These are phyloP conservation scores for Boletus barrowsii DNA, from an alignment of 768 basidiomycete species.

Conservation along the genomic window DNA sequence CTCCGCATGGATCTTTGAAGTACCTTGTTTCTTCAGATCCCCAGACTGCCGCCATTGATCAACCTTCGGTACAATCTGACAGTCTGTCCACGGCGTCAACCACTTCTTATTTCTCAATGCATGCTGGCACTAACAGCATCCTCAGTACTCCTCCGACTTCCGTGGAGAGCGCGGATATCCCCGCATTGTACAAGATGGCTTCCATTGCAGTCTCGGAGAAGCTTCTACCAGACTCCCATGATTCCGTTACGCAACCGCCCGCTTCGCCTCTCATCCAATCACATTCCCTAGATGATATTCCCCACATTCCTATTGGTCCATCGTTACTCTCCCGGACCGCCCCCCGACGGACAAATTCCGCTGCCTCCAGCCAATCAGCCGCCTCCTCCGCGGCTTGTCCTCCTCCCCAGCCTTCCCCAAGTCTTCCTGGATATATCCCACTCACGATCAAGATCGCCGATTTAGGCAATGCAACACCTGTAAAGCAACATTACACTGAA, in stretches of 20 bases:
- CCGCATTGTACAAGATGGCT: constrained; percentile 36
- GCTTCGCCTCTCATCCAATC: constrained; percentile 28
- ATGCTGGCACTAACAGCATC: constrained; percentile 27
- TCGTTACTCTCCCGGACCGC: constrained; percentile 69
- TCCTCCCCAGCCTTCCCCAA: constrained; percentile 24
- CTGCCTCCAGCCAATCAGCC: constrained; percentile 19
- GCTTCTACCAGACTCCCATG: not conserved
- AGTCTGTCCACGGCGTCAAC: constrained; percentile 32
- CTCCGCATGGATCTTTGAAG: constrained; percentile 9
- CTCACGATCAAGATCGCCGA: constrained; percentile 93
- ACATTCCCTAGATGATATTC: constrained; percentile 13
- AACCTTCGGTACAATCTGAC: constrained; percentile 30
- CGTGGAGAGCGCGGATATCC: constrained; percentile 33
- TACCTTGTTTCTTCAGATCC: constrained; percentile 3
- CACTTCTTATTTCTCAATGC: constrained; percentile 49
- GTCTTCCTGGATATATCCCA: constrained; percentile 32
- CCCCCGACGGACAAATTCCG: constrained; percentile 30
- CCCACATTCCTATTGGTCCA: constrained; percentile 35
- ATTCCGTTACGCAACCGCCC: constrained; percentile 1
- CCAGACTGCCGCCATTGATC: constrained; percentile 1
- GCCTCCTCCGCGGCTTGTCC: constrained; percentile 20
- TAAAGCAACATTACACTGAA: constrained; percentile 87
- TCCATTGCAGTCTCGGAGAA: constrained; percentile 18
- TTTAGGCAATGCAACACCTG: constrained; percentile 90
- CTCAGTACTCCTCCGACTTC: constrained; percentile 61